Evolutionary conservation across 805 yeast species (phyloP).

Genomic region (Sungouiella blattae): DNA sequence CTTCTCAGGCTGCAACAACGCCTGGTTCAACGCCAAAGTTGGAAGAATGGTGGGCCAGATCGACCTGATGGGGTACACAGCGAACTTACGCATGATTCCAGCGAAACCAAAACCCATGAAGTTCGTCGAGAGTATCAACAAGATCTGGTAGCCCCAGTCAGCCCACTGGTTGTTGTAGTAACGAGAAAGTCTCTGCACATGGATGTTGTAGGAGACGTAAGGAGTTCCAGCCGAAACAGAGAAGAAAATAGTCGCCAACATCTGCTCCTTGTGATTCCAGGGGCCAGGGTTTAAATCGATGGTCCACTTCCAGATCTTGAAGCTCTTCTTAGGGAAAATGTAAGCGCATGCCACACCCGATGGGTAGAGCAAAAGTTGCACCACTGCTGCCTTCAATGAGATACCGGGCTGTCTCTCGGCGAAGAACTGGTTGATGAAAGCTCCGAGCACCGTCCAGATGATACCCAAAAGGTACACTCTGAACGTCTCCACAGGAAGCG

Average conservation of each 20-base stretch:
- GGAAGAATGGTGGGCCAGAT: conserved; percentile 36
- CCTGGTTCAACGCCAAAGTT: conserved; percentile 46
- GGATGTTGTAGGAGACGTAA: conserved; percentile 29
- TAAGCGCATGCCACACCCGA: conserved; percentile 35
- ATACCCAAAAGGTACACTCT: conserved; percentile 24
- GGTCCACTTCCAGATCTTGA: conserved; percentile 30
- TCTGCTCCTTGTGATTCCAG: conserved; percentile 63
- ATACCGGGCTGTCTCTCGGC: conserved; percentile 15
- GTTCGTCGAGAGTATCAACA: conserved; percentile 23
- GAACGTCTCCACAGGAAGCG: conserved; percentile 33
- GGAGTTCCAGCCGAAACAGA: conserved; percentile 29
- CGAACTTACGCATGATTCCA: conserved; percentile 27
- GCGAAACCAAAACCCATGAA: conserved; percentile 31
- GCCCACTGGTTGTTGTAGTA: conserved; percentile 28
- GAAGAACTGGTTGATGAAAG: conserved; percentile 16
- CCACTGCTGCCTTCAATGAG: conserved; percentile 11
- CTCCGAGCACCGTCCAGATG: conserved; percentile 27
- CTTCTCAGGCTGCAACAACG: conserved; percentile 33
- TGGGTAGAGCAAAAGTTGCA: conserved; percentile 18
- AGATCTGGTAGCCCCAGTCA: conserved; percentile 19
- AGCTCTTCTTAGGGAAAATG: conserved; percentile 41
- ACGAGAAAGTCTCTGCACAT: conserved; percentile 11
- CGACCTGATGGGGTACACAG: conserved; percentile 24
- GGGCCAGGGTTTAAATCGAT: conserved; percentile 57
- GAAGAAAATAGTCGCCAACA: conserved; percentile 51